phyloP scores from a whole-genome alignment of 192 early-diverging fungal genomes.

The Coemansia sp. region DNA sequence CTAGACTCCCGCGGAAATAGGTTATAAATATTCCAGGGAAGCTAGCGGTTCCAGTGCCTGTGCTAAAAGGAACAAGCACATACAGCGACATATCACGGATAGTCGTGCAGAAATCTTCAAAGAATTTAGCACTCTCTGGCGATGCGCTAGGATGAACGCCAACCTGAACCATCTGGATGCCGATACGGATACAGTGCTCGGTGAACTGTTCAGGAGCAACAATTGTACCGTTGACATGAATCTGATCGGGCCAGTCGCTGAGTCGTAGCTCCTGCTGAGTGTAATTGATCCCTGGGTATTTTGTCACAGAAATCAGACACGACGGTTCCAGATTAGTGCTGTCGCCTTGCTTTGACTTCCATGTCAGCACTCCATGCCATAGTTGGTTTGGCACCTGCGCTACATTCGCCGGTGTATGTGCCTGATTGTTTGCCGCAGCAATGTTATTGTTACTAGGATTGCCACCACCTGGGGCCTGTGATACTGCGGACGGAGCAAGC shows the following conservation, averaged over 20 bases:
- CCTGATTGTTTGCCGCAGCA: neutral
- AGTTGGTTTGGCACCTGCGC: constrained; percentile 8
- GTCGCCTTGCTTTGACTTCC: constrained; percentile 35
- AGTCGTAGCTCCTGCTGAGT: constrained; percentile 19
- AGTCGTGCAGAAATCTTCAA: constrained; percentile 42
- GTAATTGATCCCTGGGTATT: constrained; percentile 21
- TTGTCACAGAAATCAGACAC: constrained; percentile 25
- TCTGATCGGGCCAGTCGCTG: constrained; percentile 41
- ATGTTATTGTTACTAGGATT: neutral
- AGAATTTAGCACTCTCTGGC: constrained; percentile 25
- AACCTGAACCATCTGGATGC: constrained; percentile 36
- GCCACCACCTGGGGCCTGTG: neutral
- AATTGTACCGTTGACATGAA: constrained; percentile 19
- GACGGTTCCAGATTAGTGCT: constrained; percentile 16
- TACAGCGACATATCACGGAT: constrained; percentile 32
- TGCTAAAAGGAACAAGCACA: constrained; percentile 17
- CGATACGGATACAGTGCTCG: constrained; percentile 24
- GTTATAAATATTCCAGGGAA: constrained; percentile 32
- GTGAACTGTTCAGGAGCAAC: constrained; percentile 19
- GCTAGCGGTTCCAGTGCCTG: constrained; percentile 4
- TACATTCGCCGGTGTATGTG: neutral
- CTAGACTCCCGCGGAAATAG: constrained; percentile 18
- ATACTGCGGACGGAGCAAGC: constrained; percentile 10
- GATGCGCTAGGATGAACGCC: constrained; percentile 8
- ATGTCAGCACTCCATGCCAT: constrained; percentile 33